Conservation (phyloP, 2,329 filamentous ascomycete species). For the Aureobasidium musti region DNA sequence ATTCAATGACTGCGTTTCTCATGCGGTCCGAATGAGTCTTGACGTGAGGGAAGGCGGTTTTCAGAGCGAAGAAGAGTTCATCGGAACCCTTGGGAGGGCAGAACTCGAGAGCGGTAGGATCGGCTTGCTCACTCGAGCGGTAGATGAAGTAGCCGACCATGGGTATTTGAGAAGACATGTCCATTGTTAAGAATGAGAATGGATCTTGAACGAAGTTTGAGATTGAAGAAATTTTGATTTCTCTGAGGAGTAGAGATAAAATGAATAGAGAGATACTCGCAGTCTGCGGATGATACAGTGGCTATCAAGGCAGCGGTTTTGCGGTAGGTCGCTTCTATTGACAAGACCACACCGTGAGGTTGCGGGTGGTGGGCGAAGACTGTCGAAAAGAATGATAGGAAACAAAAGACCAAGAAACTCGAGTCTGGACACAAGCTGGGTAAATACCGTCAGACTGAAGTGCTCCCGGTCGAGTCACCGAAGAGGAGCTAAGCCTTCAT, state of each 20-base stretch:
- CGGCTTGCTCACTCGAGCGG: conserved; percentile 41
- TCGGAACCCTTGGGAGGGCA: conserved; percentile 45
- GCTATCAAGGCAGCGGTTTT: conserved; percentile 21
- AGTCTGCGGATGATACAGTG: conserved; percentile 19
- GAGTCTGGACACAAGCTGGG: conserved; percentile 21
- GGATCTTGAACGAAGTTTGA: not conserved
- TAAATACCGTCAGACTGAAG: conserved; percentile 19
- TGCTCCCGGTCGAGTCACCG: conserved; percentile 22
- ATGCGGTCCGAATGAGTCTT: conserved; percentile 45
- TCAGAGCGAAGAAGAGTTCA: conserved; percentile 44
- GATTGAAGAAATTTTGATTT: conserved; percentile 23
- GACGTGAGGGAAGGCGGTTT: conserved; percentile 40
- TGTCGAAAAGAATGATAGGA: conserved; percentile 20
- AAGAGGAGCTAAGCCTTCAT: conserved; percentile 14
- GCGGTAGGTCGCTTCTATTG: conserved; percentile 17
- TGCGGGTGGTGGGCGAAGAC: conserved; percentile 26
- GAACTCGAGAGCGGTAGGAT: conserved; percentile 41
- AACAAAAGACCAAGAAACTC: conserved; percentile 17
- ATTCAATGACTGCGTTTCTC: conserved; percentile 45
- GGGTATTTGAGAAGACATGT: conserved; percentile 27
- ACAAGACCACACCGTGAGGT: conserved; percentile 20
- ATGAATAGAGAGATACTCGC: not conserved
- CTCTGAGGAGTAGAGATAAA: not conserved
- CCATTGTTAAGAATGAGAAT: not conserved
- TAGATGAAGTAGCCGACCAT: conserved; percentile 41